Evolutionary conservation across 1,284 basidiomycete species (phyloP).

Genomic region (Cryptococcus sp.): DNA sequence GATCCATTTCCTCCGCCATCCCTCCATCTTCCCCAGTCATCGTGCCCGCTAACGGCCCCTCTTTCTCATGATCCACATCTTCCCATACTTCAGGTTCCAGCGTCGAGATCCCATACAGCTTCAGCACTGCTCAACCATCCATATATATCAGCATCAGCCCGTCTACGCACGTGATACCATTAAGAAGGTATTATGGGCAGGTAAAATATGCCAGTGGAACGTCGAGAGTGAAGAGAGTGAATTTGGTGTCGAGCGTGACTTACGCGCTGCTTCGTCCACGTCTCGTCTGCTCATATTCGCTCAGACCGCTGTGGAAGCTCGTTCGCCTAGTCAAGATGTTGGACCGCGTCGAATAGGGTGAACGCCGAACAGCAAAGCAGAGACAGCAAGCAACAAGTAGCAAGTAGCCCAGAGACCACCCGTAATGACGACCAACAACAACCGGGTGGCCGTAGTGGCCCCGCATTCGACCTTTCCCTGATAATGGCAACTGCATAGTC

Average conservation of each 20-base stretch:
- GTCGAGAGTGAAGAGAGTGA: too few species aligned
- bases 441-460: too few species aligned
- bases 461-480: too few species aligned
- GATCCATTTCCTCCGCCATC: constrained; percentile 49
- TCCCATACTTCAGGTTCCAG: constrained; percentile 52
- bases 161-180: background rate
- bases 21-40: constrained; percentile 39
- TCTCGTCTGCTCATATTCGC: constrained; percentile 34
- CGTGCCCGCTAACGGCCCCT: constrained; percentile 46
- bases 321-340: too few species aligned
- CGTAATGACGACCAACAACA: too few species aligned
- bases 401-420: too few species aligned
- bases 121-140: constrained; percentile 39
- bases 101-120: constrained; percentile 51
- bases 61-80: constrained; percentile 49
- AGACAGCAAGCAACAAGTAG: too few species aligned
- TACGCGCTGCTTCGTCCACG: constrained; percentile 43
- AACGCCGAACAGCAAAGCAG: too few species aligned
- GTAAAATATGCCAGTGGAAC: constrained; percentile 1
- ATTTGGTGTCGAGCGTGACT: constrained; percentile 5
- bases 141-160: background rate
- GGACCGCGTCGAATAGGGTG: too few species aligned
- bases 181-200: background rate
- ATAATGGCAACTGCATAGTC: too few species aligned
- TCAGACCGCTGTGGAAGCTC: background rate